Evolutionary conservation across 2,329 filamentous ascomycete genomes (phyloP).

Genomic region (Scedosporium dehoogii): DNA sequence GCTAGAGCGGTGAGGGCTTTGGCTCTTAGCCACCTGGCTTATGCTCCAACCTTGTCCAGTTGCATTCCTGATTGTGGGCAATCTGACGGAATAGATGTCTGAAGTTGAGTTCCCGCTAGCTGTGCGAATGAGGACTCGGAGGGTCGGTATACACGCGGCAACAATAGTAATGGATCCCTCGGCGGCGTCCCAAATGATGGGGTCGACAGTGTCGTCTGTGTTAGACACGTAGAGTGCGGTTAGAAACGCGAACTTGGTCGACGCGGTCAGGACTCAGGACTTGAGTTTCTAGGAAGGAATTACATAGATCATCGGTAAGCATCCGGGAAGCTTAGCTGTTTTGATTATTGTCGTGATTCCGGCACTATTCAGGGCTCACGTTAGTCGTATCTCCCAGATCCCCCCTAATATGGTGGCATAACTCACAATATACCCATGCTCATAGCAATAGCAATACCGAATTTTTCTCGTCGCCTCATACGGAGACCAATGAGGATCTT

Average conservation of each 20-base stretch:
- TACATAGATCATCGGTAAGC: background rate
- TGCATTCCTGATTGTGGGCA: too few relatives aligned
- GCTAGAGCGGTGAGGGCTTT: too few relatives aligned
- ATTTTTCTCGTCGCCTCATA: conserved; percentile 17
- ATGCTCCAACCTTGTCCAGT: too few relatives aligned
- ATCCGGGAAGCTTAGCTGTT: conserved; percentile 5
- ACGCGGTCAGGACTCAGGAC: background rate
- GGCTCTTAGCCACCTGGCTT: too few relatives aligned
- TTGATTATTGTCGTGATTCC: conserved; percentile 10
- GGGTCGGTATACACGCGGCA: conserved; percentile 10
- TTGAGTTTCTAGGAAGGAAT: background rate
- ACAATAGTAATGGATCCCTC: conserved; percentile 10
- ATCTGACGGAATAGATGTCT: too few relatives aligned
- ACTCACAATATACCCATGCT: conserved; percentile 17
- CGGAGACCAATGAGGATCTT: conserved; percentile 15
- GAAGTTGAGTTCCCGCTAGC: background rate
- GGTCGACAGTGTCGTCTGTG: background rate
- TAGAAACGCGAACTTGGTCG: background rate
- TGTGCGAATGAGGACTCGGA: conserved; percentile 6
- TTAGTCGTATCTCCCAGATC: background rate
- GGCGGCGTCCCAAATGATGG: conserved; percentile 9
- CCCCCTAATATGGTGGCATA: background rate
- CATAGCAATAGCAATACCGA: conserved; percentile 15
- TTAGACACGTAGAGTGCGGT: background rate
- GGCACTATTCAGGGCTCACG: conserved; percentile 8